Conservation (phyloP, 2,329 filamentous ascomycete species). For the Sclerotinia borealis region DNA sequence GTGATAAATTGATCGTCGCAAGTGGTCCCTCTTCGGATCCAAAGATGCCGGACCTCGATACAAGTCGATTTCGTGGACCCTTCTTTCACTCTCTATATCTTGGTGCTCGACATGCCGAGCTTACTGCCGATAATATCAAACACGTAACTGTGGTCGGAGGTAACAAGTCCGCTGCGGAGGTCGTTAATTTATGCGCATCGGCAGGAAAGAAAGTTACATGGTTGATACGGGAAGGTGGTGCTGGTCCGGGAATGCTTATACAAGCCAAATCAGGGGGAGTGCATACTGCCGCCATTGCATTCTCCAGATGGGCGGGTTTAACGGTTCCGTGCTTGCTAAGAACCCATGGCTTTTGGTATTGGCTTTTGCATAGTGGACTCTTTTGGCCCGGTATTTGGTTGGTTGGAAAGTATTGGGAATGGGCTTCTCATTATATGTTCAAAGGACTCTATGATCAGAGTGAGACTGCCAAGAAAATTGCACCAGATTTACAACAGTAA, state of each 20-base stretch:
- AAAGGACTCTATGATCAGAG: conserved; percentile 8
- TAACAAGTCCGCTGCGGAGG: conserved; percentile 18
- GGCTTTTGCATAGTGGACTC: conserved; percentile 15
- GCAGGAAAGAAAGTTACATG: conserved; percentile 20
- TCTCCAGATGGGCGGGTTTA: conserved; percentile 2
- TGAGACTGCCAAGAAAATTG: conserved; percentile 9
- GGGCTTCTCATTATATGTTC: conserved; percentile 7
- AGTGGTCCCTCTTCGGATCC: conserved; percentile 15
- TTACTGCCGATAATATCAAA: conserved; percentile 12
- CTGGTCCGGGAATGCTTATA: conserved; percentile 14
- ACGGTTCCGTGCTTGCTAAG: conserved; percentile 6
- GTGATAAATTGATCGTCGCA: conserved; percentile 16
- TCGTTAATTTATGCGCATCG: conserved; percentile 10
- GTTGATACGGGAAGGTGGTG: conserved; percentile 18
- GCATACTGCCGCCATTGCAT: conserved; percentile 12
- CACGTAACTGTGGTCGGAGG: conserved; percentile 18
- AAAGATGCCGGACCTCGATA: conserved; percentile 14
- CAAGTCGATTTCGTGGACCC: conserved; percentile 6
- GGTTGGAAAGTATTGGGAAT: conserved; percentile 10
- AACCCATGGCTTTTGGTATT: conserved; percentile 15
- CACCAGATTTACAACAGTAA: conserved; percentile 10
- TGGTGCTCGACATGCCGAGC: background rate
- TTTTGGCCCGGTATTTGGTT: conserved; percentile 11
- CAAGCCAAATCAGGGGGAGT: conserved; percentile 5
- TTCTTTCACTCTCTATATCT: conserved; percentile 17